Evolutionary conservation across 495 filamentous ascomycete species (phyloP), one percentile per base, ranked within the genome.

Genomic region (Geoglossum glabrum): DNA sequence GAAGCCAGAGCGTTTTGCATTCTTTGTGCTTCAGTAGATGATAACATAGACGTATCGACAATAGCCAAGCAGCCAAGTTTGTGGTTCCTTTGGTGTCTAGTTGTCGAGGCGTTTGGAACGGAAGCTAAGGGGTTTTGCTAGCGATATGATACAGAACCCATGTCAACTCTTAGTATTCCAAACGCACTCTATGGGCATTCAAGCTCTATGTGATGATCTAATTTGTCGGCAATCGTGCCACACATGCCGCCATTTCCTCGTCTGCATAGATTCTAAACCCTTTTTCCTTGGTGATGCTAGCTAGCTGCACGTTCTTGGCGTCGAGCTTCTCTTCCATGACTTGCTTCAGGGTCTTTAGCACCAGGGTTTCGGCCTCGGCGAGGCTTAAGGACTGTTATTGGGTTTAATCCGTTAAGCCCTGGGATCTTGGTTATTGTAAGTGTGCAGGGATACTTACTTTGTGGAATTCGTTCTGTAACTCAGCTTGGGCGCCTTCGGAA

Each of bases 281-380:
- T 68, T 86, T 89, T 59, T 94, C 90, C 76, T 90, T 95, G 59
- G 92, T 98, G 57, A 97, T 93, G 66, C 89, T 96, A 47, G 92
- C 92, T 62, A 98, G 71, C 77, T 97, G 92, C 63, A 98, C 93
- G 66, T 97, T 98, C 79, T 97, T 97, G 45, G 85, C 76, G 68
- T 98, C 92, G 56, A 98, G 79, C 76, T 97, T 98, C 81, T 98
- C 92, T 74, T 98, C 92, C 92, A 98, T 98, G 56, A 98, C 92
- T 74, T 98, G 92, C 78, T 98, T 98, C 70, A 98, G 71, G 38
- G 92, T 98, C 80, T 96, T 96, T 63, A 98, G 75, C 33, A 97
- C 93, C 62, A 98, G 73, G 1, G 87, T 86, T 72, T 98, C 92
- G 23, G 92, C 92, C 69, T 98, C 92, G 51, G 77, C 73, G 60